Conservation (phyloP, 176 grass and related monocot genomes). For the Cocos nucifera region DNA sequence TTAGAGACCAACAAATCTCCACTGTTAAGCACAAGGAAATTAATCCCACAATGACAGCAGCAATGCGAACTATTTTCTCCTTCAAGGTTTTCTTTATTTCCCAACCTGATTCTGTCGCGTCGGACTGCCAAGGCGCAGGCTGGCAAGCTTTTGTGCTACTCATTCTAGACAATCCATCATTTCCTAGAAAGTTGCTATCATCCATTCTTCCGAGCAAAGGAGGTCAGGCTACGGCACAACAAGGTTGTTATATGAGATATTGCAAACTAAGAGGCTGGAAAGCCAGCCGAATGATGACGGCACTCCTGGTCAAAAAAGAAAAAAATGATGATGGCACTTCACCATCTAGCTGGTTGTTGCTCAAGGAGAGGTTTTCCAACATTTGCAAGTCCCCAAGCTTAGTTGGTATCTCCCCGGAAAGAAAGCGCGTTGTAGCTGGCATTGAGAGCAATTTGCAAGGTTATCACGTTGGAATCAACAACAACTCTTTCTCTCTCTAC, state of each 20-base stretch:
- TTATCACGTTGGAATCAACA: too few species aligned
- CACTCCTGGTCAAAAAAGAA: too few species aligned
- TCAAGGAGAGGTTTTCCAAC: constrained; percentile 71
- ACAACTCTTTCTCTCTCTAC: too few species aligned
- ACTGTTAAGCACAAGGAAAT: too few species aligned
- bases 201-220: constrained; percentile 59
- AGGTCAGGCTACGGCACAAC: constrained; percentile 48
- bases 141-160: constrained; percentile 43
- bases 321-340: too few species aligned
- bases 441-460: constrained; percentile 84
- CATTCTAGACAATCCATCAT: constrained; percentile 55
- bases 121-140: constrained; percentile 19
- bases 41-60: constrained; percentile 47
- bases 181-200: constrained; percentile 84
- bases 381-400: constrained; percentile 55
- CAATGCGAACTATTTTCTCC: constrained; percentile 72
- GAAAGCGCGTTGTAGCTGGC: constrained; percentile 67
- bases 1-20: too few species aligned
- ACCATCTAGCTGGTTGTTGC: constrained; percentile 81
- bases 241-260: constrained; percentile 89
- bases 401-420: too few species aligned
- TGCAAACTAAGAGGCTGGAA: constrained; percentile 74
- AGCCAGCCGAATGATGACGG: constrained; percentile 58
- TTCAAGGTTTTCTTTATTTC: constrained; percentile 32
- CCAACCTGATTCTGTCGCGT: constrained; percentile 24